phyloP scores from a whole-genome alignment of 2,329 filamentous ascomycete genomes.

The Lasiodiplodia gonubiensis region DNA sequence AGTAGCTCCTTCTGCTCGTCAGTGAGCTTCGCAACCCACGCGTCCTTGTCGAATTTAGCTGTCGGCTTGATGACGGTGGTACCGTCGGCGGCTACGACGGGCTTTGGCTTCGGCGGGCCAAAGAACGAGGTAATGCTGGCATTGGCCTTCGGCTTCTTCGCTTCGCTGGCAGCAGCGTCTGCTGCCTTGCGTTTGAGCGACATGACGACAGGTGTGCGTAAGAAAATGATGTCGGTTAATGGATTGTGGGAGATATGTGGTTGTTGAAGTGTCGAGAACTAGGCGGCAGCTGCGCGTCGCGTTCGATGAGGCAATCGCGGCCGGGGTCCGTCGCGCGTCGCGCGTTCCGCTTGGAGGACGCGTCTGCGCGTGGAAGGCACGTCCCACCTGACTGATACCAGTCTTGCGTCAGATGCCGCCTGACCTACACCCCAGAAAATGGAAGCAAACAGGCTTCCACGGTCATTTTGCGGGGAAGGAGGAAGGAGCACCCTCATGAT shows the following conservation, averaged over 20 bases:
- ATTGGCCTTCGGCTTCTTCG: conserved; percentile 64
- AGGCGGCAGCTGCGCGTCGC: conserved; percentile 14
- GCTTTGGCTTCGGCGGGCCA: conserved; percentile 64
- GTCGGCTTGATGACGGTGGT: conserved; percentile 37
- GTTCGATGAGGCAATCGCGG: conserved; percentile 22
- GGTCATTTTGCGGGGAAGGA: neutral
- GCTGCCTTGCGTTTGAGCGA: conserved; percentile 59
- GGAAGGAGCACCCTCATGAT: neutral
- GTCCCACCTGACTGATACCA: conserved; percentile 3
- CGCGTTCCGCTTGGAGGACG: conserved; percentile 11
- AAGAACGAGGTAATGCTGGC: conserved; percentile 91
- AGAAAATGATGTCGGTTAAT: conserved; percentile 19
- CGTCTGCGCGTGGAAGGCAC: conserved; percentile 1
- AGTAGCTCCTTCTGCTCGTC: conserved; percentile 82
- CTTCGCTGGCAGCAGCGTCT: conserved; percentile 49
- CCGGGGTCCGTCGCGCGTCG: conserved; percentile 9
- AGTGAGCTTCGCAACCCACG: conserved; percentile 82
- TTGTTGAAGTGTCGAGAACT: neutral
- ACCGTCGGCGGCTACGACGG: conserved; percentile 37
- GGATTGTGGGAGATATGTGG: neutral
- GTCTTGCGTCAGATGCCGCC: conserved; percentile 17
- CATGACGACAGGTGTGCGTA: conserved; percentile 41
- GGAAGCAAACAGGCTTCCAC: conserved; percentile 5
- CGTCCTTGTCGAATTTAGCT: conserved; percentile 80
- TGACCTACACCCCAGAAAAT: too few relatives aligned